Base-by-base conservation (phyloP, 441 rosid genomes). In the Pelargonium fulgidum region DNA sequence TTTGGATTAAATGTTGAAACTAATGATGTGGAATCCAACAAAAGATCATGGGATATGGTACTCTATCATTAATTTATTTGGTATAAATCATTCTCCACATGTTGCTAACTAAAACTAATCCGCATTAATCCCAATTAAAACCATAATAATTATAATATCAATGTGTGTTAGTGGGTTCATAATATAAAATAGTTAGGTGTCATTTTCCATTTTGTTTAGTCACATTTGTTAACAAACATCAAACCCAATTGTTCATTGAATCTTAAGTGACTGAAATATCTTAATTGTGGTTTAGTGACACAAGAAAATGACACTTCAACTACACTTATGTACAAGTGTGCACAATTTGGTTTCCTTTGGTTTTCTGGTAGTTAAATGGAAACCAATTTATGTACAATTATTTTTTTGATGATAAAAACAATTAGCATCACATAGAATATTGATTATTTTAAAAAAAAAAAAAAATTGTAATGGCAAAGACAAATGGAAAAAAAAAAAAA, bases 201-300 rank as follows among this genome's bases (percentile, higher is more conserved):
- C 58, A 50, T 50, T 50, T 50, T 50, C 58, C 58, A 12, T 50
- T 50, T 50, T 50, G 58, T 50, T 50, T 50, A 50, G 58, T 50
- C 58, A 50, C 58, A 50, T 50, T 50, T 13, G 58, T 13, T 50
- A 50, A 12, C 58, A 50, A 50, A 50, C 58, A 50, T 50, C 17
- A 50, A 16, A 14, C 19, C 16, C 58, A 50, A 50, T 50, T 12
- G 58, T 50, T 50, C 58, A 50, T 50, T 50, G 16, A 2, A n/a
- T 12, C 58, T 50, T 50, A 50, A 50, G 58, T 50, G 58, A 50
- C 16, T 50, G 58, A 50, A 12, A 50, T 50, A 50, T 50, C 58
- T 50, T 50, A 50, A 50, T 50, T 48, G 54, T n/a, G 58, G 58
- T 12, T 50, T n/a, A 50, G 58, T 50, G 58, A 50, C 58, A 50